These are phyloP conservation scores for Henckelia pumila DNA, from an alignment of 257 asterid species.

Conservation along the genomic window DNA sequence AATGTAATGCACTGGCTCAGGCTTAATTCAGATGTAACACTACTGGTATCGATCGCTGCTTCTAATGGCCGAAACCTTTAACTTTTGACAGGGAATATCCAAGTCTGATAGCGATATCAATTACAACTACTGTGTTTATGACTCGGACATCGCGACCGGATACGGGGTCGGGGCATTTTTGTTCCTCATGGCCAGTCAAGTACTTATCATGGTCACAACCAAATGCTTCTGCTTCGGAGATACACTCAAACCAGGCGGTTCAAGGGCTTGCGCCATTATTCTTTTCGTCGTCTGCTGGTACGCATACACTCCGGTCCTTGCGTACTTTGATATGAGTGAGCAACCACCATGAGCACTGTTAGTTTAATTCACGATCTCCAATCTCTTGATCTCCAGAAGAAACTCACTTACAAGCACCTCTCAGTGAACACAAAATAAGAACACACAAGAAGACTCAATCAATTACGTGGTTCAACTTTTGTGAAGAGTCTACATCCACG, in stretches of 20 bases:
- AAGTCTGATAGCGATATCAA: constrained; percentile 37
- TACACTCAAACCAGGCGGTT: constrained; percentile 83
- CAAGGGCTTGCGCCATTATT: constrained; percentile 82
- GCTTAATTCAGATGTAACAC: too few relatives aligned
- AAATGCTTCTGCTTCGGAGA: constrained; percentile 87
- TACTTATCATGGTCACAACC: constrained; percentile 66
- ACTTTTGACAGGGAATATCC: constrained; percentile 44
- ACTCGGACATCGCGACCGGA: constrained; percentile 84
- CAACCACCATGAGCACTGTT: too few relatives aligned
- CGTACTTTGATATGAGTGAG: too few relatives aligned
- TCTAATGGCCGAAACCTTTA: constrained; percentile 6
- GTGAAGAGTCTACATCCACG: too few relatives aligned
- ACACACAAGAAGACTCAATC: too few relatives aligned
- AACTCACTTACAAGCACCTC: too few relatives aligned
- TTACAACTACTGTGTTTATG: constrained; percentile 55
- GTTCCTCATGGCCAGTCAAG: constrained; percentile 72
- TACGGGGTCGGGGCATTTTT: constrained; percentile 85
- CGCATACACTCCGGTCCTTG: constrained; percentile 9
- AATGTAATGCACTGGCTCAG: too few relatives aligned
- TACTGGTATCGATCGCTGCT: neutral
- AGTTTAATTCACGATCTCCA: too few relatives aligned
- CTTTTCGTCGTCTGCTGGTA: constrained; percentile 92
- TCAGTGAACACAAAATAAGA: too few relatives aligned
- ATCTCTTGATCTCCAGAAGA: too few relatives aligned
- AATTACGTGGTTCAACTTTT: too few relatives aligned